Evolutionary conservation across 1,284 basidiomycete species (phyloP).

Genomic region (Athelia sp.): DNA sequence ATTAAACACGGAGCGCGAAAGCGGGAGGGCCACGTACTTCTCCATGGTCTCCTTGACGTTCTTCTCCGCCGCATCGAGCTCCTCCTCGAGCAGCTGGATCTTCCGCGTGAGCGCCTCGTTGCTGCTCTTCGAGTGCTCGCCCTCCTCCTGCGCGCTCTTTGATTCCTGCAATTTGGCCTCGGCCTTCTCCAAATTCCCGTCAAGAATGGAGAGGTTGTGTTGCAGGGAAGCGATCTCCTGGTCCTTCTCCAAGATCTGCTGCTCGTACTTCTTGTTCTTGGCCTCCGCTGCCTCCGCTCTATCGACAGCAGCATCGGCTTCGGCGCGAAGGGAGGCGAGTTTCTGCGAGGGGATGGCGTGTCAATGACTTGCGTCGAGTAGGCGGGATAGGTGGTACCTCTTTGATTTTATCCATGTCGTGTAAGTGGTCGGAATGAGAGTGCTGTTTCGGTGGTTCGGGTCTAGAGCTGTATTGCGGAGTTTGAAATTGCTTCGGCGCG

Average conservation of each 20-base stretch:
- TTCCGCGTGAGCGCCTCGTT: slow-evolving; percentile 82
- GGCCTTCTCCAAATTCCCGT: slow-evolving; percentile 71
- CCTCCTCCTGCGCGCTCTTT: slow-evolving; percentile 70
- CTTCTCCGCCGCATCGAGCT: slow-evolving; percentile 95
- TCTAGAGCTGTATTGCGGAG: background rate
- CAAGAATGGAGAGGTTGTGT: slow-evolving; percentile 71
- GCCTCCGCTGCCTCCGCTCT: slow-evolving; percentile 85
- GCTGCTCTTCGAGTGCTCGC: slow-evolving; percentile 69
- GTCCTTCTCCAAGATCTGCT: slow-evolving; percentile 78
- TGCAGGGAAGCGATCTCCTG: slow-evolving; percentile 85
- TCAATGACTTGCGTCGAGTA: background rate
- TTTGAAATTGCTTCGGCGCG: background rate
- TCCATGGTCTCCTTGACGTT: slow-evolving; percentile 96
- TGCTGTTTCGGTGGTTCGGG: background rate
- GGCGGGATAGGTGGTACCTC: slow-evolving; percentile 40
- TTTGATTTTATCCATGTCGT: slow-evolving; percentile 70
- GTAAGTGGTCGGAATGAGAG: slow-evolving; percentile 3
- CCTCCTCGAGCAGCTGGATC: slow-evolving; percentile 90
- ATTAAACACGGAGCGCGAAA: slow-evolving; percentile 7
- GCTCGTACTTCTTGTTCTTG: slow-evolving; percentile 83
- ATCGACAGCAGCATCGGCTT: slow-evolving; percentile 78
- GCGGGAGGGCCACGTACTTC: slow-evolving; percentile 61
- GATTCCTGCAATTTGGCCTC: slow-evolving; percentile 71
- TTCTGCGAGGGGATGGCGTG: slow-evolving; percentile 37
- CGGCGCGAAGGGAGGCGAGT: slow-evolving; percentile 69